Evolutionary conservation across 345 rosid genomes (phyloP), one percentile per base, ranked within the genome.

Genomic region (Geranium brycei): DNA sequence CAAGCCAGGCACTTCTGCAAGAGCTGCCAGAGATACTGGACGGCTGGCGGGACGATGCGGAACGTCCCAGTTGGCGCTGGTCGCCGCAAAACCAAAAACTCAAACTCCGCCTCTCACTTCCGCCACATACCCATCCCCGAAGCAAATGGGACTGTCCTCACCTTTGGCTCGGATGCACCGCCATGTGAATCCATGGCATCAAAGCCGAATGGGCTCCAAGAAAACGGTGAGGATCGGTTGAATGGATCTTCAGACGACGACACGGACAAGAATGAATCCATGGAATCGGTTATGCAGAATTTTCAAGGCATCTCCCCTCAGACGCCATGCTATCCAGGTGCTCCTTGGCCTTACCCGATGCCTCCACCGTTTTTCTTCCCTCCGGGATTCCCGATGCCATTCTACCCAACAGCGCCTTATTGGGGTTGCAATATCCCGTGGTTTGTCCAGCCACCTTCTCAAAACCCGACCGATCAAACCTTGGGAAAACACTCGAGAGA

Each of bases 1-100:
- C 98, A 91, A 67, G 96, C 98, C 7, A 83, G 96, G 0, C 93
- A 91, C 70, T 87, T 91, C 77, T 91, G 98, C 69, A 91, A 87
- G 83, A 84, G 85, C 69, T 89, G 98, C 64, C 98, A 91, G 77
- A 85, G 98, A 69, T 91, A 91, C 77, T 91, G 98, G 98, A 91
- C 98, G 1, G 96, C 92, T 12, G 96, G 98, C 60, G 98, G 98
- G 69, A 87, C 92, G 1, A 89, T 91, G 96, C 83, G 96, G 74
- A 89, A 91, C 62, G 97, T 91, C 15, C 96, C 96, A 0, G 88
- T 91, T 59, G 97, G 97, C 63, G 97, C 97, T 40, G 98, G 96
- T 19, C 78, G 98, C 7, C 89, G 98, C 63, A 91, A 87, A 88
- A 91, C 82, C 77, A 91, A 91, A 84, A 86, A 72, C 63, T 80